Percentiles rank a stretch among this genome's conserved stretches.
phyloP scores from a whole-genome alignment of 164 flowering plant species.

The Protea cynaroides region DNA sequence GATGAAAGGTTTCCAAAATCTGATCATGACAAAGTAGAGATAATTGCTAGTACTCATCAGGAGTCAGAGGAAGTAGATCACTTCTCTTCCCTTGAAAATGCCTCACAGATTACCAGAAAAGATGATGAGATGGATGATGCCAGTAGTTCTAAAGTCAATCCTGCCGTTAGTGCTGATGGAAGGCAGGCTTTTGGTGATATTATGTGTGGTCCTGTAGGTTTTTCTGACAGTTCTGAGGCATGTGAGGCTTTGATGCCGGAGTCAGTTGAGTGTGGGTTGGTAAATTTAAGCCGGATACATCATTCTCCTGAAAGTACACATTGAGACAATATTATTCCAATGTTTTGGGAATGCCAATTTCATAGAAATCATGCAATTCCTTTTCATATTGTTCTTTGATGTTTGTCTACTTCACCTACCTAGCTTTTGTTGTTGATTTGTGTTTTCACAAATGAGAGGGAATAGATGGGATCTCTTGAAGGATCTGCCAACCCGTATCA shows the following conservation, averaged over 20 bases:
- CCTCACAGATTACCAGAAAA: not conserved
- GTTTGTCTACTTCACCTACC: not conserved
- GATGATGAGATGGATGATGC: not conserved
- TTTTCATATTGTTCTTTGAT: not conserved
- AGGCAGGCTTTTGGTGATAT: conserved; percentile 5
- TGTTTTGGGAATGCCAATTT: conserved; percentile 4
- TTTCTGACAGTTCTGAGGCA: conserved; percentile 29
- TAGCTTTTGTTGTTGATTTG: not conserved
- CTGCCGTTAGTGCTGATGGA: conserved; percentile 1
- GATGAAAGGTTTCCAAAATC: not conserved
- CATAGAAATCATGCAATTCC: conserved; percentile 6
- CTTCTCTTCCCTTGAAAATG: not conserved
- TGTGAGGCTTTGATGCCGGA: conserved; percentile 51
- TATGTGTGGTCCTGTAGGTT: conserved; percentile 24
- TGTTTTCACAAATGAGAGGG: not conserved
- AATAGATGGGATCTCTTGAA: not conserved
- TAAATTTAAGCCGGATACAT: conserved; percentile 84
- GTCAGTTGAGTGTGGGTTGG: conserved; percentile 57
- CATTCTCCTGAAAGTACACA: conserved; percentile 93
- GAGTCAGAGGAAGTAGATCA: conserved; percentile 2
- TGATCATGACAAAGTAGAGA: conserved; percentile 9
- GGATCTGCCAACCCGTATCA: not conserved
- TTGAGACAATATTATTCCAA: conserved; percentile 64
- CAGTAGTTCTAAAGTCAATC: conserved; percentile 6
- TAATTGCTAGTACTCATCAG: not conserved